Base-by-base conservation (phyloP, 208 protist species). In the Crithidia thermophila region DNA sequence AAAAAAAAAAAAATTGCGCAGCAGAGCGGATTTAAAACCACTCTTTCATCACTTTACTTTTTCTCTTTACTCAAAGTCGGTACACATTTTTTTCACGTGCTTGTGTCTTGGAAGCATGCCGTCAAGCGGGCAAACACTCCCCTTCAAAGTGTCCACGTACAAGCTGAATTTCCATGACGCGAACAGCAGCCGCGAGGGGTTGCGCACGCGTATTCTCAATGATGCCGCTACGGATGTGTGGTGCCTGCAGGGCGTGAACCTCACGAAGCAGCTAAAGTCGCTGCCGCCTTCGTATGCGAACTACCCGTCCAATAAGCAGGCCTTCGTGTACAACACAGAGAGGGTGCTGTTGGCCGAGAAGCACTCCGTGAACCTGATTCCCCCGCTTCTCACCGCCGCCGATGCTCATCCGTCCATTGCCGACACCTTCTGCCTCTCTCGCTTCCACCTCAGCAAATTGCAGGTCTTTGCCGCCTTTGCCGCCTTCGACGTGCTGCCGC, bases 161-260 rank as follows among this genome's bases (percentile, higher is more conserved):
- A 72, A 64, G 56, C 10, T 63, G 10, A 56, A 37, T 9, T 72
- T 64, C 21, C 56, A 72, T 25, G 16, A 5, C 21, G 36, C n/a
- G 16, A 25, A 39, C 27, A 72, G 59, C 34, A 57, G 50, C 21
- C 51, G 66, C 7, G 25, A 45, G 18, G 25, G 55, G 10, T 36
- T 64, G 1, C 39, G 11, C 33, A 2, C 47, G n/a, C 46, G 66
- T 46, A 63, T 72, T n/a, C 34, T 27, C 4, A 16, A 23, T 13
- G 66, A 58, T 20, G 0, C 6, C 4, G 4, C 16, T 0, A 72
- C 46, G 18, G 56, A 72, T 20, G 36, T 72, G 27, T 72, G 66
- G 56, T 72, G 66, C 37, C 46, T 72, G 20, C 66, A 72, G 30
- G 66, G 46, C 3, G 37, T 42, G 5, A 58, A 39, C 28, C 31